These are phyloP conservation scores for Cornus controversa DNA, from an alignment of 148 eudicot species.

Conservation along the genomic window DNA sequence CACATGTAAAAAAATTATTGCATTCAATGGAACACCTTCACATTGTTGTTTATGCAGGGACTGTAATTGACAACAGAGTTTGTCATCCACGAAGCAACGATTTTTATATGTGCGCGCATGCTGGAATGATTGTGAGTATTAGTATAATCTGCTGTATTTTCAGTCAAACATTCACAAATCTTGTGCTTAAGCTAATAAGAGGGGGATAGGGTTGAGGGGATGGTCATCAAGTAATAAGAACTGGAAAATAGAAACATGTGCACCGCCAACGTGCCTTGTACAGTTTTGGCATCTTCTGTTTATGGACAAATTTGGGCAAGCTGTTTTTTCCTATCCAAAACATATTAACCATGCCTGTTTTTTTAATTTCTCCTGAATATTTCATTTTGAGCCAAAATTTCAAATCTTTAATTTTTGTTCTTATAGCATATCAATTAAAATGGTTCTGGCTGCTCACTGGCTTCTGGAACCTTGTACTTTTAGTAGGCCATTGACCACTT, in stretches of 20 bases:
- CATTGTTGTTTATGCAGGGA: conserved; percentile 46
- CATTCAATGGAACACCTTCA: neutral
- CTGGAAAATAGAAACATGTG: too few species aligned
- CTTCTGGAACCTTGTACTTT: neutral
- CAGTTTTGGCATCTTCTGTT: neutral
- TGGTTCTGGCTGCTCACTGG: neutral
- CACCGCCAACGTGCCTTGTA: too few species aligned
- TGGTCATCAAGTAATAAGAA: too few species aligned
- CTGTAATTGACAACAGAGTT: conserved; percentile 77
- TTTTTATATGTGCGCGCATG: conserved; percentile 89
- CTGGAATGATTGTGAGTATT: conserved; percentile 88
- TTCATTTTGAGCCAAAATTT: too few species aligned
- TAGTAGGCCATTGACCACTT: neutral
- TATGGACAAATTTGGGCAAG: neutral
- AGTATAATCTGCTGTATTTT: neutral
- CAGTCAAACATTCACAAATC: neutral
- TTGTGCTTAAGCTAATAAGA: too few species aligned
- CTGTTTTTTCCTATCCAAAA: too few species aligned
- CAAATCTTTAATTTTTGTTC: too few species aligned
- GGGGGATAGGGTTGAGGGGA: too few species aligned
- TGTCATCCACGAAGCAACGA: conserved; percentile 91
- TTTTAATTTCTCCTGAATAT: too few species aligned
- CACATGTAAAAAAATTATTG: neutral
- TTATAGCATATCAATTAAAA: too few species aligned
- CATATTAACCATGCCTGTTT: too few species aligned